These are phyloP conservation scores for Annulohypoxylon maeteangense DNA, from an alignment of 495 filamentous ascomycete genomes.

Conservation along the genomic window DNA sequence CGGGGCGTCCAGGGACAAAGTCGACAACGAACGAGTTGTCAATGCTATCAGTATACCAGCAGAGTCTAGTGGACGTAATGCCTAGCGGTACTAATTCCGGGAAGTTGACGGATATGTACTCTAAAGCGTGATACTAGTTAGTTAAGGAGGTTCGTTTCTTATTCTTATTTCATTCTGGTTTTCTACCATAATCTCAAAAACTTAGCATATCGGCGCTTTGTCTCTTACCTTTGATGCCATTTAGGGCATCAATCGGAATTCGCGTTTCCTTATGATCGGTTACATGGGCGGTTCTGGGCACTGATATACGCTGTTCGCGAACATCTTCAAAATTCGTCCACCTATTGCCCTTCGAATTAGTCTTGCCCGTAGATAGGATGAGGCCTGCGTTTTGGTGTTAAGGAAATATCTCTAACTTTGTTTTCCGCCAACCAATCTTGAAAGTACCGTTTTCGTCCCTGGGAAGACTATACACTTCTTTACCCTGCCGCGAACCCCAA, in stretches of 20 bases:
- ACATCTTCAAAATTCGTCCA: conserved; percentile 44
- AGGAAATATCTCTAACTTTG: conserved; percentile 49
- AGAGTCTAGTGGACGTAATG: conserved; percentile 66
- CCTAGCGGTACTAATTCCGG: conserved; percentile 53
- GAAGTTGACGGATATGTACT: conserved; percentile 47
- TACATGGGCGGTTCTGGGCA: conserved; percentile 38
- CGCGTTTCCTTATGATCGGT: conserved; percentile 48
- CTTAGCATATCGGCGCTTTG: too few species aligned
- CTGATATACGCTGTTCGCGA: conserved; percentile 32
- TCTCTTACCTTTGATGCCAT: conserved; percentile 41
- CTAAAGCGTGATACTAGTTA: conserved; percentile 3
- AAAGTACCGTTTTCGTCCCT: conserved; percentile 51
- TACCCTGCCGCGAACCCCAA: conserved; percentile 50
- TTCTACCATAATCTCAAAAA: too few species aligned
- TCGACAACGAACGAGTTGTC: conserved; percentile 73
- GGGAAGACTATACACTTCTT: conserved; percentile 55
- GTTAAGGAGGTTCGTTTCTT: too few species aligned
- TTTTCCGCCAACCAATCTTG: conserved; percentile 60
- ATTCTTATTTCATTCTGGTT: too few species aligned
- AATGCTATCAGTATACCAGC: conserved; percentile 78
- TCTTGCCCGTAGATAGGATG: background rate
- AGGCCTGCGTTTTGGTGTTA: background rate
- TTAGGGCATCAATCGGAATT: conserved; percentile 51
- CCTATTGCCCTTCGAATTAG: conserved; percentile 13
- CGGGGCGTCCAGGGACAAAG: conserved; percentile 68